phyloP scores from a whole-genome alignment of 2,329 filamentous ascomycete species.

The Fusarium papillatum region DNA sequence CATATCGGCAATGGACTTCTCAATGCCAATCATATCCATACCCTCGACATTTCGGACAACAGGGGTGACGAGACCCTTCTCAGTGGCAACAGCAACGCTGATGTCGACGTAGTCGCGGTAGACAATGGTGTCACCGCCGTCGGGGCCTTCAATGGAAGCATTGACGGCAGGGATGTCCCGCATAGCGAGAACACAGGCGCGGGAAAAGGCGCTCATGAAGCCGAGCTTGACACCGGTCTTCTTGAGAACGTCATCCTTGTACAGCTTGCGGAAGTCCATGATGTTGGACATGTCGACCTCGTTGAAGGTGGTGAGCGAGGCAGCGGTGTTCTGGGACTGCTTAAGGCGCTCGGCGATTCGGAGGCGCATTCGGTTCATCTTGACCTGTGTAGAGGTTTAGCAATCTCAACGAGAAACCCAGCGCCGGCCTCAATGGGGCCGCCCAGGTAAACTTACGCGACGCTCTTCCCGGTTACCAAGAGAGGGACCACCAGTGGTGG shows the following conservation, averaged over 20 bases:
- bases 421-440: not conserved
- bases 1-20: constrained; percentile 91
- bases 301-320: constrained; percentile 98
- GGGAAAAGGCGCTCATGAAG: constrained; percentile 99
- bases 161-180: constrained; percentile 95
- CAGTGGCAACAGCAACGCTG: constrained; percentile 95
- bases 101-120: constrained; percentile 99
- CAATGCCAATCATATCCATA: constrained; percentile 90
- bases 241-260: constrained; percentile 97
- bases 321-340: constrained; percentile 98
- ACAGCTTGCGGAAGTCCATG: constrained; percentile 96
- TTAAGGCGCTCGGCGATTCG: constrained; percentile 98
- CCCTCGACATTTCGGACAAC: constrained; percentile 94
- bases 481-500: constrained; percentile 49
- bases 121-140: constrained; percentile 96
- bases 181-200: constrained; percentile 92
- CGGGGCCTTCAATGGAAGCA: constrained; percentile 95
- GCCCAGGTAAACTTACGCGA: constrained; percentile 70
- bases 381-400: constrained; percentile 72
- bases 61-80: constrained; percentile 97
- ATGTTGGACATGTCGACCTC: constrained; percentile 99
- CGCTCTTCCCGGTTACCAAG: constrained; percentile 87
- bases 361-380: constrained; percentile 99
- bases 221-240: constrained; percentile 97
- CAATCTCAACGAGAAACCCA: not conserved